Evolutionary conservation across 139 green algal species (phyloP).

Genomic region (Raphidocelis subcapitata): DNA sequence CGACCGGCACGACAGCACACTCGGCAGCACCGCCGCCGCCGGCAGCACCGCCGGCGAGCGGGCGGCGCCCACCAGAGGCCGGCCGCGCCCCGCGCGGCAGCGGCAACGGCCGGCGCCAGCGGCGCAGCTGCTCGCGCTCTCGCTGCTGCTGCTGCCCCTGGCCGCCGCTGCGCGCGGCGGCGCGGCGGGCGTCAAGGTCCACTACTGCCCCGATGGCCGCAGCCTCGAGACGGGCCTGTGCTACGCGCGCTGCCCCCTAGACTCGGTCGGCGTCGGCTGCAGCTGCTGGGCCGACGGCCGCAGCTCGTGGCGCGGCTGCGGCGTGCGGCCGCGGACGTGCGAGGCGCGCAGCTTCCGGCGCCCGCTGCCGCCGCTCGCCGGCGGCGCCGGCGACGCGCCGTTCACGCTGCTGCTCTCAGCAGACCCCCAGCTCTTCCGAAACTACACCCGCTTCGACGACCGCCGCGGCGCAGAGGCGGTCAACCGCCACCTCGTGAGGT

Average conservation of each 20-base stretch:
- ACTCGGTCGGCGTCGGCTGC: conserved; percentile 6
- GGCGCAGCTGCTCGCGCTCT: too few species aligned
- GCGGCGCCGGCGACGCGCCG: not conserved
- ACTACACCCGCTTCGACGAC: not conserved
- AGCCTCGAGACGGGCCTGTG: conserved; percentile 21
- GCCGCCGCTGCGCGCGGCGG: not conserved
- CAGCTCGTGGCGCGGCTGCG: conserved; percentile 13
- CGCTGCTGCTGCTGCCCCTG: too few species aligned
- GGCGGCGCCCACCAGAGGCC: too few species aligned
- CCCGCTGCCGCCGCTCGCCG: conserved; percentile 12
- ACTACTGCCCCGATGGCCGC: conserved; percentile 11
- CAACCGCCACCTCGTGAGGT: conserved; percentile 14
- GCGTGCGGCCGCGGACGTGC: conserved; percentile 10
- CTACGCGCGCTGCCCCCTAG: conserved; percentile 25
- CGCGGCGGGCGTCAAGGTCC: not conserved
- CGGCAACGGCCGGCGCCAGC: too few species aligned
- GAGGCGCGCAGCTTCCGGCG: conserved; percentile 17
- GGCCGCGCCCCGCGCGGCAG: too few species aligned
- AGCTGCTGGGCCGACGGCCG: conserved; percentile 11
- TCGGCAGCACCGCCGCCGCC: too few species aligned
- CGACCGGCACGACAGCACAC: too few species aligned
- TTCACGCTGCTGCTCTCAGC: conserved; percentile 25
- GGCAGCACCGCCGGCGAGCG: too few species aligned
- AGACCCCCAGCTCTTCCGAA: conserved; percentile 28
- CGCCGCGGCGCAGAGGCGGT: not conserved